Base-by-base conservation (phyloP, 495 filamentous ascomycete species). In the Penicillium antarcticum region DNA sequence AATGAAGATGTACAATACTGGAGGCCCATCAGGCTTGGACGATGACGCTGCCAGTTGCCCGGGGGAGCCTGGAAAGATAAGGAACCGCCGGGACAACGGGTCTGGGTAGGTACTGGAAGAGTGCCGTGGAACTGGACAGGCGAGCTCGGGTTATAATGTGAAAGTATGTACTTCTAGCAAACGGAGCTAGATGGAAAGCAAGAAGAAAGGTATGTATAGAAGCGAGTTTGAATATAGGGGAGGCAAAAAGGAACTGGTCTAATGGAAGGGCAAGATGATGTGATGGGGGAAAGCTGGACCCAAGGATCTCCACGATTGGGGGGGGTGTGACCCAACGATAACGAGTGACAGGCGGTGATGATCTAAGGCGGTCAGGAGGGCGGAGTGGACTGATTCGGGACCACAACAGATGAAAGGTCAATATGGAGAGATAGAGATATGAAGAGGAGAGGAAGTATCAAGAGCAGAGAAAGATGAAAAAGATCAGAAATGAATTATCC, bases 261-360 rank as follows among this genome's bases (percentile, higher is more conserved):
- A 62, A 62, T 59, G 54, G 39, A 46, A 38, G 42, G 42, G 50
- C 40, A 49, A 44, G 62, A 69, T 71, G 66, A 71, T 66, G 68
- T 69, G 66, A 69, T 71, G 61, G 33, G 48, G 51, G 57, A 58
- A 55, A 57, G 60, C 43, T 55, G 55, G 62, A 68, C 54, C 68
- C 62, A 70, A 52, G 62, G 58, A 60, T 59, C 42, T 58, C 52
- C 59, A 57, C 53, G 60, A 59, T 56, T 52, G 52, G 57, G 56
- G 56, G 21, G 61, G 58, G 65, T 48, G 65, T 71, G 68, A 71
- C 70, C 62, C 51, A 53, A 58, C 62, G 70, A 70, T 69, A 71
- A 70, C 64, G 61, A 69, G 55, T 61, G 61, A 60, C 55, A 54
- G 52, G 51, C 46, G 56, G 52, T 41, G 60, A 44, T 59, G 61